phyloP scores from a whole-genome alignment of 2,329 filamentous ascomycete genomes.

The Graphiopsis chlorocephala region DNA sequence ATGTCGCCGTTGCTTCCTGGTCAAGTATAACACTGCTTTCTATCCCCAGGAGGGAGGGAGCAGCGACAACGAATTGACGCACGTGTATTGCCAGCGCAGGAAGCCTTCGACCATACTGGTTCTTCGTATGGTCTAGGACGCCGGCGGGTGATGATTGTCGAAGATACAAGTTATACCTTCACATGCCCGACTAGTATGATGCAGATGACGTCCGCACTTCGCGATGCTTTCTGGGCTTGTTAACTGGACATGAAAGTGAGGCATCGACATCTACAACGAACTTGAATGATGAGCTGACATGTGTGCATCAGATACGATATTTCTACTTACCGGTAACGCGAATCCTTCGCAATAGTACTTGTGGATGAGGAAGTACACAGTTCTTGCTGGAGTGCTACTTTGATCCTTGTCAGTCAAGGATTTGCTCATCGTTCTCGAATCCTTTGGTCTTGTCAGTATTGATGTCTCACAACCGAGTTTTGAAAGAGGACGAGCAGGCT shows the following conservation, averaged over 20 bases:
- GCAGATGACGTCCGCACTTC: background rate
- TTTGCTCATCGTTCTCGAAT: too few species aligned
- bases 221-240: background rate
- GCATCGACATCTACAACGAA: too few species aligned
- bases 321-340: too few species aligned
- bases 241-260: background rate
- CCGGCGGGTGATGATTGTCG: background rate
- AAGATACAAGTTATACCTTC: background rate
- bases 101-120: background rate
- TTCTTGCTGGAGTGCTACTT: too few species aligned
- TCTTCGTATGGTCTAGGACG: background rate
- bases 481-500: too few species aligned
- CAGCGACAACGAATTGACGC: background rate
- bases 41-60: background rate
- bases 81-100: background rate
- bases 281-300: too few species aligned
- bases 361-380: too few species aligned
- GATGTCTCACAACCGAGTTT: too few species aligned
- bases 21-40: background rate
- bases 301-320: too few species aligned
- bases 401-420: too few species aligned
- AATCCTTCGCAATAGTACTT: too few species aligned
- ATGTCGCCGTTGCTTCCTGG: background rate
- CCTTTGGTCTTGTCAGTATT: too few species aligned
- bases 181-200: background rate